These are phyloP conservation scores for Termitomyces sp. DNA, from an alignment of 768 basidiomycete genomes.

Conservation along the genomic window DNA sequence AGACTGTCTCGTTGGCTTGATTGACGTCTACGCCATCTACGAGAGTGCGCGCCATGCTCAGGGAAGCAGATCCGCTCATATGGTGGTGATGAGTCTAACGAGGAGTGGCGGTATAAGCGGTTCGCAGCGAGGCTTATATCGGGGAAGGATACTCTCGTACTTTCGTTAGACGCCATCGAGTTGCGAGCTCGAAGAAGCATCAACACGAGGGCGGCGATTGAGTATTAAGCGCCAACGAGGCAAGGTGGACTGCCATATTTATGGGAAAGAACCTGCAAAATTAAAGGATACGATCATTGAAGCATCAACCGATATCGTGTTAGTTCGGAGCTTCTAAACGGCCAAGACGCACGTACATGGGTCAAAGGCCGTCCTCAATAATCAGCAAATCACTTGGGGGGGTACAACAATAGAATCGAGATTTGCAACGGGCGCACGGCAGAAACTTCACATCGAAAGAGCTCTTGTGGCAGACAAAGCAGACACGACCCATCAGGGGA, in stretches of 20 bases:
- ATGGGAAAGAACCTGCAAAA: neutral
- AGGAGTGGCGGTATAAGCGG: neutral
- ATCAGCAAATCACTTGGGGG: conserved; percentile 18
- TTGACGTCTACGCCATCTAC: neutral
- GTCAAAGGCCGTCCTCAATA: conserved; percentile 18
- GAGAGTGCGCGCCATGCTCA: neutral
- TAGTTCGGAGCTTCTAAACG: too few species aligned
- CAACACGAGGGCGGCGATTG: neutral
- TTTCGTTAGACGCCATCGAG: neutral
- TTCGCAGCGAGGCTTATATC: neutral
- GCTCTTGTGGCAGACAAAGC: conserved; percentile 8
- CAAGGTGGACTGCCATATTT: neutral
- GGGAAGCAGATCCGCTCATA: neutral
- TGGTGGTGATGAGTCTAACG: neutral
- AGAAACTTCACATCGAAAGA: conserved; percentile 2
- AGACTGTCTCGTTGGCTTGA: neutral
- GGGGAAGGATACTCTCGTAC: neutral
- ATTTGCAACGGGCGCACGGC: conserved; percentile 9
- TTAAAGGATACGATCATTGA: neutral
- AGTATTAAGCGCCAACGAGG: neutral
- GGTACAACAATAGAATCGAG: conserved; percentile 10
- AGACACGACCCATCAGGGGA: neutral
- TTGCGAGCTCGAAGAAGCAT: neutral
- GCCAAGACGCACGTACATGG: neutral
- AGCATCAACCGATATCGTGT: neutral